Evolutionary conservation across 768 basidiomycete genomes (phyloP), one percentile per base, ranked within the genome.

Genomic region (Neoboletus brunneissimus): DNA sequence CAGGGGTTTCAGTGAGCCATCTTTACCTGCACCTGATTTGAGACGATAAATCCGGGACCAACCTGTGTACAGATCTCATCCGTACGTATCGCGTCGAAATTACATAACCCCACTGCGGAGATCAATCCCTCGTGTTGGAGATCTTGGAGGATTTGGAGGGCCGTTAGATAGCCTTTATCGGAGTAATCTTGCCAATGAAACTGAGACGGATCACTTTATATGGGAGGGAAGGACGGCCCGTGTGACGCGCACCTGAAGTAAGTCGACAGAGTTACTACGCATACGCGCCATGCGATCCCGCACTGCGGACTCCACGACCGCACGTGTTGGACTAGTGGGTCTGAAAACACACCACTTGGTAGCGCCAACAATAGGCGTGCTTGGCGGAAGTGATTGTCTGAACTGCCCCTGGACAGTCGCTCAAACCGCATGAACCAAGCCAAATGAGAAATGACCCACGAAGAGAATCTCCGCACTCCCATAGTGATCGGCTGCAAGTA

Each of bases 271-370:
- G 22, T 65, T 70, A 0, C 78, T 76, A 49, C 79, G 79, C 84
- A 88, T 89, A 37, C 88, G 84, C 25, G 78, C 76, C 73, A 88
- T 79, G 48, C 90, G 83, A 63, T 92, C 88, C 57, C 79, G 77
- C 15, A 92, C 78, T 11, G 81, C 86, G 10, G 78, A 79, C 61
- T 84, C 77, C 48, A 91, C 88, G 51, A 79, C 70, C 31, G 76
- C 69, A 8, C 81, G 81, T 4, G 87, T 79, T 2, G 81, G 75
- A 15, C 71, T 71, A 16, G 76, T 74, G 29, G 74, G 72, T 55
- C 80, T 77, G 75, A 92, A 92, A 15, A 90, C 81, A 68, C 90
- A 92, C 89, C 89, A 94, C 67, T 94, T 94, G 3, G 92, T 94
- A 1, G 87, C 89, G 42, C 89, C 87, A 25, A 92, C 58, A 11